These are phyloP conservation scores for Royoungia palumana DNA, from an alignment of 768 basidiomycete species.

Conservation along the genomic window DNA sequence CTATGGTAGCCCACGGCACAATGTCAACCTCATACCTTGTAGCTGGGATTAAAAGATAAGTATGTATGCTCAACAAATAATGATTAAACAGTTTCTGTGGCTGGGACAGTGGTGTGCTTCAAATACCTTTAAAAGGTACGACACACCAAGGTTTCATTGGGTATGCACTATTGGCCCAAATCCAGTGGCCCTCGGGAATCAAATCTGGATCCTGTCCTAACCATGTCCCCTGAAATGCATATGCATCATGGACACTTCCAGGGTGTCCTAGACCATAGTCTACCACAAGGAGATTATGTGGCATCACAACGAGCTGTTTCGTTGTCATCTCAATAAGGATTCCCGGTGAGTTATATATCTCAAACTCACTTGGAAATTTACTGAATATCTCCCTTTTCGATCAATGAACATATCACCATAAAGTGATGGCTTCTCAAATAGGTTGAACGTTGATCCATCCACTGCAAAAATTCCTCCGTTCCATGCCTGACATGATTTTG, in stretches of 20 bases:
- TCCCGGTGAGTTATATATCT: background rate
- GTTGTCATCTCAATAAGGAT: too few species aligned
- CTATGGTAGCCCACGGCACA: too few species aligned
- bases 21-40: too few species aligned
- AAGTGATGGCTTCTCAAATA: constrained; percentile 6
- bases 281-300: constrained; percentile 5
- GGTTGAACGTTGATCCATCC: constrained; percentile 32
- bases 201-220: background rate
- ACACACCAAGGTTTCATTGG: too few species aligned
- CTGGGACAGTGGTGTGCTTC: too few species aligned
- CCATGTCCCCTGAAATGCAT: background rate
- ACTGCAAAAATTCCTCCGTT: constrained; percentile 34
- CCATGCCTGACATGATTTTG: constrained; percentile 21
- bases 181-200: background rate
- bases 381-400: constrained; percentile 12
- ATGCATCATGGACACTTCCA: constrained; percentile 7
- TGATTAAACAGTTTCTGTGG: too few species aligned
- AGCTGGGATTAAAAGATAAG: too few species aligned
- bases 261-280: constrained; percentile 8
- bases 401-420: constrained; percentile 12
- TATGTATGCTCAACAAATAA: too few species aligned
- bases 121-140: too few species aligned
- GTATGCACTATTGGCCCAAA: too few species aligned
- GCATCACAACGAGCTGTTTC: constrained; percentile 4
- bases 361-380: constrained; percentile 15